Evolutionary conservation across 2,329 filamentous ascomycete genomes (phyloP).

Genomic region (Cryphonectria parasitica): DNA sequence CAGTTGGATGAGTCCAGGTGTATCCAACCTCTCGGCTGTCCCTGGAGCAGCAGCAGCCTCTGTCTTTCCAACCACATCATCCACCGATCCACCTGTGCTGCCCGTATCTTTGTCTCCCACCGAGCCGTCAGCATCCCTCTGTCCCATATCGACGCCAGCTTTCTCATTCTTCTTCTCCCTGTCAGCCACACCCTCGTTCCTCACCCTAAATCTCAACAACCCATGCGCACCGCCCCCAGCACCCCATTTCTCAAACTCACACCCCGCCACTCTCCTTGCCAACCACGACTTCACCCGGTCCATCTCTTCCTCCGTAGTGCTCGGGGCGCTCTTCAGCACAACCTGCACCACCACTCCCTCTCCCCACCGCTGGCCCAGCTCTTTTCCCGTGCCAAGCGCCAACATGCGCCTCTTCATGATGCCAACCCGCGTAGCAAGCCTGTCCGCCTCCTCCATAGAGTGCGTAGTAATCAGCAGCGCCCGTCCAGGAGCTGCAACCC

Average conservation of each 20-base stretch:
- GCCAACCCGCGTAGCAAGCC: slow-evolving; percentile 79
- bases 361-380: slow-evolving; percentile 75
- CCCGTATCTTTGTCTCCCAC: slow-evolving; percentile 2
- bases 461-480: slow-evolving; percentile 89
- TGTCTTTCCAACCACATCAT: slow-evolving; percentile 2
- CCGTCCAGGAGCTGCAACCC: slow-evolving; percentile 68
- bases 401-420: slow-evolving; percentile 88
- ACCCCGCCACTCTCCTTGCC: slow-evolving; percentile 59
- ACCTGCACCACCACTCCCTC: slow-evolving; percentile 82
- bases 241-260: slow-evolving; percentile 59
- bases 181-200: slow-evolving; percentile 29
- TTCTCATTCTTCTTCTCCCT: slow-evolving; percentile 8
- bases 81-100: background rate
- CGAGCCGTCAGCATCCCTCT: background rate
- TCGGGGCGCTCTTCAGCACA: slow-evolving; percentile 74
- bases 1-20: slow-evolving; percentile 37
- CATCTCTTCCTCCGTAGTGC: slow-evolving; percentile 73
- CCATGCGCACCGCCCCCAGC: slow-evolving; percentile 22
- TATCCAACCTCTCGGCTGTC: slow-evolving; percentile 45
- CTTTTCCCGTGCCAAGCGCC: slow-evolving; percentile 75
- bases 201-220: slow-evolving; percentile 23
- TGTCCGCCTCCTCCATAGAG: slow-evolving; percentile 94
- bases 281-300: slow-evolving; percentile 70
- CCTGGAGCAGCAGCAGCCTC: background rate
- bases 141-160: background rate